Evolutionary conservation across 164 flowering plant species (phyloP).

Genomic region (Echeveria elegans): DNA sequence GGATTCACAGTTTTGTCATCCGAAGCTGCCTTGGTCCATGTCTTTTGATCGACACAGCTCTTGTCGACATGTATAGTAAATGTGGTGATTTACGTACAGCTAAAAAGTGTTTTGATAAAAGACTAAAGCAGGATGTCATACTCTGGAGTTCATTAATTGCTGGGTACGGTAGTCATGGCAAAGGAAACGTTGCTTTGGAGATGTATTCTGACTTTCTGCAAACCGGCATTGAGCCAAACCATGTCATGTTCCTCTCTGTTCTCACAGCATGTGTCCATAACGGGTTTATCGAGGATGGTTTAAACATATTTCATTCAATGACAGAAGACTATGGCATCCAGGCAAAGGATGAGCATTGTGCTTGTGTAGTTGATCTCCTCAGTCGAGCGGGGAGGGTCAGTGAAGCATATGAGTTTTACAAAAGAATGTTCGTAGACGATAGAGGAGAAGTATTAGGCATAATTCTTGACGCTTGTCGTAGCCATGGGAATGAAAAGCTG

Average conservation of each 20-base stretch:
- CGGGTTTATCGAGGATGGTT: conserved; percentile 58
- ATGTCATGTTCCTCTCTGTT: conserved; percentile 47
- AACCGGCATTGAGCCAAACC: conserved; percentile 49
- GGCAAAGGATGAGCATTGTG: conserved; percentile 58
- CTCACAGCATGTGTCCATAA: conserved; percentile 76
- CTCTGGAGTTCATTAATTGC: conserved; percentile 67
- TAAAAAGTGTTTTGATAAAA: conserved; percentile 44
- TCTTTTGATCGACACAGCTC: conserved; percentile 49
- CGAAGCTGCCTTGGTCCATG: conserved; percentile 42
- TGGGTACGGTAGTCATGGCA: conserved; percentile 75
- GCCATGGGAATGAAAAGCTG: conserved; percentile 33
- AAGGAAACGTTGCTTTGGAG: conserved; percentile 55
- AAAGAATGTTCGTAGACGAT: conserved; percentile 32
- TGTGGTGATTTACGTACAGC: conserved; percentile 60
- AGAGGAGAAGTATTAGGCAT: conserved; percentile 54
- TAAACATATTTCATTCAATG: conserved; percentile 52
- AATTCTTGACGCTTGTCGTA: conserved; percentile 64
- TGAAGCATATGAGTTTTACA: conserved; percentile 56
- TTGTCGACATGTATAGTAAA: conserved; percentile 81
- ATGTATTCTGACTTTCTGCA: conserved; percentile 35
- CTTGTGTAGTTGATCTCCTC: conserved; percentile 77
- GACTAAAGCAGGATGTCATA: conserved; percentile 45
- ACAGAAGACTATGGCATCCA: conserved; percentile 34
- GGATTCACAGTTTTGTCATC: conserved; percentile 49
- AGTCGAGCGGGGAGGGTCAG: conserved; percentile 64